Evolutionary conservation across 179 eudicot species (phyloP), one percentile per base, ranked within the genome.

Genomic region (Patellifolia procumbens): DNA sequence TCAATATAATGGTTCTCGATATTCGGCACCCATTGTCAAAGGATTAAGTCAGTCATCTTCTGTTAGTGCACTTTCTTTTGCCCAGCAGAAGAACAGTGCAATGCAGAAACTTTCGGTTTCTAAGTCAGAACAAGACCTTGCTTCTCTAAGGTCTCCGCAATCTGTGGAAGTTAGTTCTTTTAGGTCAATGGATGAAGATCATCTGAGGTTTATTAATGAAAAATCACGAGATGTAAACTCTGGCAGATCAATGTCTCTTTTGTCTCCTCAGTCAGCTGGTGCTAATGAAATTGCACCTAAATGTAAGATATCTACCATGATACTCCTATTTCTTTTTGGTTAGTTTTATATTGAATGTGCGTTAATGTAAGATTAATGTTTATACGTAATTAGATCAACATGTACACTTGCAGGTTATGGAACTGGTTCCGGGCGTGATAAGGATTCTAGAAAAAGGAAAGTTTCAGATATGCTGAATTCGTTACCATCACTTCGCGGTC

Each of bases 61-160:
- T 26, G 84, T 84, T 28, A 84, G 84, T 81, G 88, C 94, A 61
- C 79, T 85, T 48, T 68, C 89, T 61, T 78, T 86, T 62, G 83
- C 81, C 13, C 83, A 75, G 58, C 93, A 81, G 53, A 90, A 89
- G 88, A 81, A 82, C 77, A 79, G 68, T 74, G 65, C 86, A 65
- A 74, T 69, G 55, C 87, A 84, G 71, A 93, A 87, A 74, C 79
- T 93, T 39, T 76, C 89, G 68, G 86, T 88, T 83, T 96, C 98
- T n/a, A 93, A 91, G 73, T 96, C 98, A 48, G 99, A 93, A 58
- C 97, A 91, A 86, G 96, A 93, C 83, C 81, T 96, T 79, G 73
- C 87, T 79, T 83, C 96, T 79, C 86, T 91, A 70, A 85, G 91
- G 76, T 91, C 99, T 34, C 86, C 92, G 16, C 83, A 85, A 78